Conservation (phyloP, 1,284 basidiomycete genomes). For the Austroboletus novae-zelandiae region DNA sequence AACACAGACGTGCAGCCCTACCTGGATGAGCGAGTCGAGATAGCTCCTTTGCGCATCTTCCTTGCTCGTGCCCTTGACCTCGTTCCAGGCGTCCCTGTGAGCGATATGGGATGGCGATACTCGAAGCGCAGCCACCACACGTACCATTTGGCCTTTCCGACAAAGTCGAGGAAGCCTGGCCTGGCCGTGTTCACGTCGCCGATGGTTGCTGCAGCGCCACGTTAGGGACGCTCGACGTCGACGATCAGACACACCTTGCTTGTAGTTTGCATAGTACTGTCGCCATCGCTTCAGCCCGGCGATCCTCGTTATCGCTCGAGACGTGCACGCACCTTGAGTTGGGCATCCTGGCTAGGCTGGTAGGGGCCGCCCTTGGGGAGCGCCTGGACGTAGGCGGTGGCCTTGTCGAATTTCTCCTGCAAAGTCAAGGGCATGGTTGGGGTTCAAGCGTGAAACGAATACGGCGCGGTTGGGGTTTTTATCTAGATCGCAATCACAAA, state of each 20-base stretch:
- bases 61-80: constrained; percentile 66
- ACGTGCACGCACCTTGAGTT: constrained; percentile 60
- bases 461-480: constrained; percentile 5
- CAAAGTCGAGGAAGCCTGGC: constrained; percentile 77
- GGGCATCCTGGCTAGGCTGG: constrained; percentile 71
- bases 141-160: constrained; percentile 84
- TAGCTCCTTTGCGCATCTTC: constrained; percentile 74
- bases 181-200: constrained; percentile 67
- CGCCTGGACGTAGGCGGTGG: constrained; percentile 63
- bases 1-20: constrained; percentile 34
- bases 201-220: constrained; percentile 54
- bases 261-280: constrained; percentile 91
- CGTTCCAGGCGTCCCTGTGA: constrained; percentile 79
- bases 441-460: background rate
- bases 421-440: constrained; percentile 38
- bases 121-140: constrained; percentile 11
- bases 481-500: constrained; percentile 15
- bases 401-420: constrained; percentile 77
- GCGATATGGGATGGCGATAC: constrained; percentile 6
- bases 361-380: constrained; percentile 80
- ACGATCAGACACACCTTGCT: constrained; percentile 63
- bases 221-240: background rate
- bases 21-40: constrained; percentile 70
- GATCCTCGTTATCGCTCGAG: constrained; percentile 5
- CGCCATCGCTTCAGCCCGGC: constrained; percentile 5